Percentiles rank a stretch among this genome's conserved stretches.
Conservation (phyloP, 352 stramenopile genomes). For the Phytophthora tentaculata region DNA sequence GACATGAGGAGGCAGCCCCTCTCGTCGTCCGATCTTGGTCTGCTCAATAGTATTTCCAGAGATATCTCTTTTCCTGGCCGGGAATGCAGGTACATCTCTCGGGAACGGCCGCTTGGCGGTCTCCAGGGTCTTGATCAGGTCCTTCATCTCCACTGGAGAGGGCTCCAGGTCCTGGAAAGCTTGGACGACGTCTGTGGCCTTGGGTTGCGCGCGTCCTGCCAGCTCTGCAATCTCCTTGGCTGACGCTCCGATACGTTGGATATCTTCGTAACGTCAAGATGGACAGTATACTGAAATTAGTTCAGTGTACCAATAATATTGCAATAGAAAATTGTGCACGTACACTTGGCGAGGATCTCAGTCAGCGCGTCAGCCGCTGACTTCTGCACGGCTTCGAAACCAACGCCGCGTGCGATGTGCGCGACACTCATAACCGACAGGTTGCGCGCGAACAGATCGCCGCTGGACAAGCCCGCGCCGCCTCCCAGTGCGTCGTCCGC, state of each 20-base stretch:
- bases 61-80: constrained; percentile 55
- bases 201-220: constrained; percentile 56
- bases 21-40: constrained; percentile 61
- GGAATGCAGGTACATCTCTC: constrained; percentile 59
- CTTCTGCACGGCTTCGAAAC: constrained; percentile 63
- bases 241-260: constrained; percentile 52
- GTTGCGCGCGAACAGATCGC: constrained; percentile 55
- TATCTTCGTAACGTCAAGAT: constrained; percentile 35
- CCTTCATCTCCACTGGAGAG: constrained; percentile 45
- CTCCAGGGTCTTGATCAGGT: constrained; percentile 61
- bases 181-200: constrained; percentile 53
- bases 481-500: constrained; percentile 30
- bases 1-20: constrained; percentile 53
- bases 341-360: constrained; percentile 64
- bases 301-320: constrained; percentile 14
- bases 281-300: constrained; percentile 10
- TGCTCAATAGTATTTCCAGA: constrained; percentile 57
- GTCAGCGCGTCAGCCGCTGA: constrained; percentile 55
- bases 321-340: constrained; percentile 10
- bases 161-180: constrained; percentile 58
- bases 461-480: constrained; percentile 35
- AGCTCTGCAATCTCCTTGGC: constrained; percentile 65
- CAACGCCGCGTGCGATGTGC: constrained; percentile 52
- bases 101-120: constrained; percentile 62
- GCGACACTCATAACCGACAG: constrained; percentile 60